Evolutionary conservation across 352 stramenopile genomes (phyloP).

Genomic region (Saprolegnia parasitica): DNA sequence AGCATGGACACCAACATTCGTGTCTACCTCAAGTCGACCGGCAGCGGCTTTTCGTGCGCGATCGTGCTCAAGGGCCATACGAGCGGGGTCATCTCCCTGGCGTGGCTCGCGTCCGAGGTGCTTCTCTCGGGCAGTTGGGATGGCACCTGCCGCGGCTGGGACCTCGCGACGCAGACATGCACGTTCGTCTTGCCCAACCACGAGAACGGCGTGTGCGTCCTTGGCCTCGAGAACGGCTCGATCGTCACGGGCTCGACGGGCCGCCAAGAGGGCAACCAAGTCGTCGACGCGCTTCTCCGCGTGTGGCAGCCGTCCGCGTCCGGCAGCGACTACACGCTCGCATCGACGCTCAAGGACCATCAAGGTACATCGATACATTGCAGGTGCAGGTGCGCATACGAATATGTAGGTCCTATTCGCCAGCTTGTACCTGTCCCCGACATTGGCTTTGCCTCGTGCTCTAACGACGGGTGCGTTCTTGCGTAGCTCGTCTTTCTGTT

Average conservation of each 20-base stretch:
- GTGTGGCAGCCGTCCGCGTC: conserved; percentile 61
- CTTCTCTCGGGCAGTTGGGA: conserved; percentile 81
- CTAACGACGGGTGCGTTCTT: conserved; percentile 58
- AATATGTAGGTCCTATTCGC: conserved; percentile 66
- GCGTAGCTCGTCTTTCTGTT: not conserved
- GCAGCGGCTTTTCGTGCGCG: conserved; percentile 31
- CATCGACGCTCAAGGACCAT: conserved; percentile 13
- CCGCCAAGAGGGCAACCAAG: conserved; percentile 62
- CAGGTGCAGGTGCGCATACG: conserved; percentile 19
- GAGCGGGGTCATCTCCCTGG: conserved; percentile 70
- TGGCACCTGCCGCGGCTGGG: conserved; percentile 71
- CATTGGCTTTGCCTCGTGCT: conserved; percentile 79
- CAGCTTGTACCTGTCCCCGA: conserved; percentile 59
- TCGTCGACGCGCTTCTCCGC: conserved; percentile 73
- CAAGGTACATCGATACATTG: conserved; percentile 13
- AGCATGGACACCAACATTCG: conserved; percentile 79
- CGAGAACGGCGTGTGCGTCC: conserved; percentile 81
- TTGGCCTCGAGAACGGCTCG: conserved; percentile 51
- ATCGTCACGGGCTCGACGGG: conserved; percentile 77
- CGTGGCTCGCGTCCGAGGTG: conserved; percentile 35
- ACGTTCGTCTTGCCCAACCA: conserved; percentile 55
- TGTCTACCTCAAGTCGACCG: conserved; percentile 49
- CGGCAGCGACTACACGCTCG: conserved; percentile 32
- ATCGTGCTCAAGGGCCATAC: conserved; percentile 56
- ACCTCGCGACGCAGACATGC: conserved; percentile 46